Evolutionary conservation across 148 eudicot genomes (phyloP), one percentile per base, ranked within the genome.

Genomic region (Amaranthus palmeri): DNA sequence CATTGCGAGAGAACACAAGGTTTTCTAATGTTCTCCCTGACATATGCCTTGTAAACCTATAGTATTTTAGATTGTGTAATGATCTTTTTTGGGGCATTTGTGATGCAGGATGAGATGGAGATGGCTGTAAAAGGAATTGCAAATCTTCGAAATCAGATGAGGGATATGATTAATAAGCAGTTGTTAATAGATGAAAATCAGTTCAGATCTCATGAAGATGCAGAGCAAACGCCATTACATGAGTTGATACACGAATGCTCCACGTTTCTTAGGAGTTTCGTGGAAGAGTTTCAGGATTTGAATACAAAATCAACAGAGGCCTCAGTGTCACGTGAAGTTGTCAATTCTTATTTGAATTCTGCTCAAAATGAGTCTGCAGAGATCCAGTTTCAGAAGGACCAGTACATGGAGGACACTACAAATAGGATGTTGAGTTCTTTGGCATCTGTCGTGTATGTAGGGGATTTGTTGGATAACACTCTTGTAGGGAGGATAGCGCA

Each of bases 191-290:
- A 72, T 70, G 83, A 79, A 72, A 80, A 71, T 78, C 77, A 67
- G 51, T 65, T 75, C 68, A 73, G 76, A 52, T 54, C 74, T 5
- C 69, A 56, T 76, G 71, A 67, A 68, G 85, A 82, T 57, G 67
- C 70, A 46, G 89, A 61, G 58, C 71, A 76, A 42, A 68, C 67
- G 42, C 80, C 82, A 55, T 62, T 92, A 73, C 89, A 80, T 76
- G 88, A 89, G 65, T 78, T 83, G 83, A 79, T 90, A 68, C 85
- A 78, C 76, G 92, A 92, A 72, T 92, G 97, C 82, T 82, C 84
- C 66, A 71, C 77, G 79, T 80, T 84, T 77, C 74, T 90, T 69
- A 79, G 70, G 72, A 76, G 61, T 81, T 78, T 84, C 59, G 25
- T 72, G 76, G 83, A 86, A 76, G 92, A 89, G 83, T 81, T 89